Evolutionary conservation across 1,139 yeast genomes (phyloP), one percentile per base, ranked within the genome.

Genomic region (Sugiyamaella grinbergsii): DNA sequence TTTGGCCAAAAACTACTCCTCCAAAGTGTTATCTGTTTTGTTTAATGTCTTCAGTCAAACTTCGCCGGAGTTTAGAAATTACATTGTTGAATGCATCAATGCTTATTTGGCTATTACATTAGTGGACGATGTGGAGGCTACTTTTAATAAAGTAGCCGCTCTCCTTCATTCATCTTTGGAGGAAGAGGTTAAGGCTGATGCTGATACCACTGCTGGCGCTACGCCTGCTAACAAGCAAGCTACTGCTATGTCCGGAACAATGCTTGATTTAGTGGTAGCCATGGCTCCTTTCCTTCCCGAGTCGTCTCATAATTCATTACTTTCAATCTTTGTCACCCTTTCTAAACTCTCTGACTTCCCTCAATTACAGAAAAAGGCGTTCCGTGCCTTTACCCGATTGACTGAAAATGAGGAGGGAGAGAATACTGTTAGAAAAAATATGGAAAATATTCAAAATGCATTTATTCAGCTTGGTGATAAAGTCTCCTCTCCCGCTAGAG

Each of bases 11-110:
- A 83, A 81, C 59, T 70, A 67, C 57, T 81, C 96, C 4, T 71
- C 85, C 5, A 91, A 93, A 60, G 67, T 93, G 47, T 75, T 93
- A 54, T 85, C 96, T 19, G 96, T 90, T 23, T 73, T 94, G 52
- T 89, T 93, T 75, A 93, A 93, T 61, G 94, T 93, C 26, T 93
- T 87, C 69, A 81, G 94, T 19, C 90, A 90, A 59, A 90, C 97
- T 6, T 71, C 81, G 45, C 85, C 95, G 36, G 95, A 88, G 52
- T 79, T 90, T 18, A 81, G 98, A 68, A 86, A 88, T 16, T 89
- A 78, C 65, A 83, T 93, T 50, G 75, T 90, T 56, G 97, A 90
- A 57, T 83, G 96, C 15, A 86, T 91, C 62, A 94, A 89, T 61
- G 79, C 83, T 0, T 91, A 83, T 67, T 74, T 94, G 57, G 80